phyloP scores from a whole-genome alignment of 192 early-diverging fungal genomes.

The Rhizoclosmatium globosum region DNA sequence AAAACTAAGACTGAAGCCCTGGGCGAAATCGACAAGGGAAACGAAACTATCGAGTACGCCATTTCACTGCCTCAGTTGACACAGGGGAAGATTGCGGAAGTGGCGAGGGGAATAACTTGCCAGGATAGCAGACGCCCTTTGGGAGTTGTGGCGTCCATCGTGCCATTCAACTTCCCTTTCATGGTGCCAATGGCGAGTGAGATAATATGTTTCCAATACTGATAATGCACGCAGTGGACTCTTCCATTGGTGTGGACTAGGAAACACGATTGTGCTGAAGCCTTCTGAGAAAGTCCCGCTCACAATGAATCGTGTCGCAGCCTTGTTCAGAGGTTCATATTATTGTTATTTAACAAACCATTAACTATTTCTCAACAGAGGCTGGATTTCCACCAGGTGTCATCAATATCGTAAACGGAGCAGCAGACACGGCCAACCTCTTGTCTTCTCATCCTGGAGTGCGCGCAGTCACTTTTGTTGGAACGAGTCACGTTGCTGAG shows the following conservation, averaged over 20 bases:
- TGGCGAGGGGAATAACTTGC: conserved; percentile 68
- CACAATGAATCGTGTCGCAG: conserved; percentile 73
- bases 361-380: conserved; percentile 56
- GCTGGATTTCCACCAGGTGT: conserved; percentile 79
- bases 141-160: conserved; percentile 81
- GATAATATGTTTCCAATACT: neutral
- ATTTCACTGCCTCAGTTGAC: conserved; percentile 70
- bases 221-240: conserved; percentile 75
- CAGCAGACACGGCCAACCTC: conserved; percentile 60
- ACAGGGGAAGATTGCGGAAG: conserved; percentile 68
- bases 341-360: conserved; percentile 24
- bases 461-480: conserved; percentile 80
- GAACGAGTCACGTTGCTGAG: conserved; percentile 80
- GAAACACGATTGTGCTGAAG: conserved; percentile 81
- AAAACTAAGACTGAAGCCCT: conserved; percentile 77
- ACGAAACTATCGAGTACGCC: conserved; percentile 84
- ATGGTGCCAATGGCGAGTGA: conserved; percentile 51
- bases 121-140: conserved; percentile 69
- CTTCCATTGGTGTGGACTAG: conserved; percentile 73
- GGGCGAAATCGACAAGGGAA: conserved; percentile 77
- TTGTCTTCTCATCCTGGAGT: conserved; percentile 71
- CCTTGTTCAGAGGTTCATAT: conserved; percentile 12
- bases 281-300: conserved; percentile 85
- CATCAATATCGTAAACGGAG: conserved; percentile 79
- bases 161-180: conserved; percentile 85